Evolutionary conservation across 768 basidiomycete species (phyloP).

Genomic region (Dendrothele bispora): DNA sequence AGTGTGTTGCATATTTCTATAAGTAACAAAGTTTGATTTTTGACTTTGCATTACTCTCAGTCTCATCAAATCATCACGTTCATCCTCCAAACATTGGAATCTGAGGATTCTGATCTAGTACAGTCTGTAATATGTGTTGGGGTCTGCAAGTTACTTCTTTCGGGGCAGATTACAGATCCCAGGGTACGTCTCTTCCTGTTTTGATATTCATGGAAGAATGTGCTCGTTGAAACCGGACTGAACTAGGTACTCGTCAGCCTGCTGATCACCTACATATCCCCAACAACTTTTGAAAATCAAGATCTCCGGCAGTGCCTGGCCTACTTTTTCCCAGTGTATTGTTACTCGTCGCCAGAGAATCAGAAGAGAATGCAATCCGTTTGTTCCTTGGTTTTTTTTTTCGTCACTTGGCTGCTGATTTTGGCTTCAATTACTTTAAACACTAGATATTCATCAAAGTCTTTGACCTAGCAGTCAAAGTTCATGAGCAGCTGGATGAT

Average conservation of each 20-base stretch:
- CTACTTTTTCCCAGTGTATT: slow-evolving; percentile 95
- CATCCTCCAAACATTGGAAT: slow-evolving; percentile 50
- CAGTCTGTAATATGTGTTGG: slow-evolving; percentile 83
- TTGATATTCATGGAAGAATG: background rate
- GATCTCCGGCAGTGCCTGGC: slow-evolving; percentile 89
- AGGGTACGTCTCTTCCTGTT: slow-evolving; percentile 43
- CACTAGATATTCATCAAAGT: slow-evolving; percentile 69
- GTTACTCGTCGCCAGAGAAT: slow-evolving; percentile 80
- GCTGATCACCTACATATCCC: slow-evolving; percentile 73
- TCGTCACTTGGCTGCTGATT: background rate
- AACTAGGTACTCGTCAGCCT: slow-evolving; percentile 33
- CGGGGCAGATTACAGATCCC: slow-evolving; percentile 80
- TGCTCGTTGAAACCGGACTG: background rate
- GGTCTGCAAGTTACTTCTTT: slow-evolving; percentile 83
- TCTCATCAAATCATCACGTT: slow-evolving; percentile 44
- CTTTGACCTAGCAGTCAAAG: slow-evolving; percentile 57
- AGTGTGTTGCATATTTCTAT: too few species aligned
- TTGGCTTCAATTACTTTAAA: background rate
- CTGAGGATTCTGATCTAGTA: slow-evolving; percentile 70
- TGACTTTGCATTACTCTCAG: slow-evolving; percentile 13
- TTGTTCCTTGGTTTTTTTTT: slow-evolving; percentile 12
- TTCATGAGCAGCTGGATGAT: slow-evolving; percentile 65
- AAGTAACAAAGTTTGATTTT: background rate
- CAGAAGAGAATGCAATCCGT: slow-evolving; percentile 65
- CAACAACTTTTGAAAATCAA: slow-evolving; percentile 81